A percentile compares a stretch with the other conserved stretches of the same genome.
phyloP scores from a whole-genome alignment of 306 rosid genomes.

The Benincasa hispida region DNA sequence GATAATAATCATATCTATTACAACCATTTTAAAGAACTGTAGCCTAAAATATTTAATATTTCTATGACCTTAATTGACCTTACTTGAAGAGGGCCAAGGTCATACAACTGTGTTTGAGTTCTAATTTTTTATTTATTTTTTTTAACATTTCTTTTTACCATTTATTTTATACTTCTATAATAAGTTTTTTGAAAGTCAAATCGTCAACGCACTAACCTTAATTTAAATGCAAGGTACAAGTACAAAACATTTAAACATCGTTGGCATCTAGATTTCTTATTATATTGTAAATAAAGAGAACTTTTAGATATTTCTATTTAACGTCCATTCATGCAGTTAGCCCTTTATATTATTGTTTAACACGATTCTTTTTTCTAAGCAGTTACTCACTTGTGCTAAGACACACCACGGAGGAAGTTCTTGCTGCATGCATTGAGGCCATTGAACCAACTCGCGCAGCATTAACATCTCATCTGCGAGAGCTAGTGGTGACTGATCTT shows the following conservation, averaged over 20 bases:
- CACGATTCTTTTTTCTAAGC: slow-evolving; percentile 12
- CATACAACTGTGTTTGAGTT: too few relatives aligned
- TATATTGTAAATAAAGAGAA: background rate
- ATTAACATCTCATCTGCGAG: slow-evolving; percentile 57
- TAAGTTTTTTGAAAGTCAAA: background rate
- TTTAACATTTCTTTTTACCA: background rate
- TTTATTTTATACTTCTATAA: background rate
- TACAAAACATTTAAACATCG: background rate
- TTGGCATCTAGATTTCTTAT: slow-evolving; percentile 7
- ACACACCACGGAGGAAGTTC: slow-evolving; percentile 97
- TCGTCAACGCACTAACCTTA: background rate
- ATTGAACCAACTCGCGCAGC: slow-evolving; percentile 73
- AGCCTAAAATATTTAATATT: background rate
- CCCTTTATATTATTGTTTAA: background rate
- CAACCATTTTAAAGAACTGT: background rate
- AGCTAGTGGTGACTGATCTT: slow-evolving; percentile 55
- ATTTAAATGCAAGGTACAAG: background rate
- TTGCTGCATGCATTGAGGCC: slow-evolving; percentile 78
- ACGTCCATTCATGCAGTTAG: background rate
- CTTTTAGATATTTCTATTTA: background rate
- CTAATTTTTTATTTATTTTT: too few relatives aligned
- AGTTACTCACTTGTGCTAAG: slow-evolving; percentile 90
- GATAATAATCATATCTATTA: background rate
- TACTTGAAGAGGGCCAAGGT: too few relatives aligned
- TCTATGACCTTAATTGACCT: too few relatives aligned